Percentiles rank a stretch among this genome's conserved stretches.
Conservation (phyloP, 225 moss, liverwort and hornwort species). For the Physcomitrellopsis africana region DNA sequence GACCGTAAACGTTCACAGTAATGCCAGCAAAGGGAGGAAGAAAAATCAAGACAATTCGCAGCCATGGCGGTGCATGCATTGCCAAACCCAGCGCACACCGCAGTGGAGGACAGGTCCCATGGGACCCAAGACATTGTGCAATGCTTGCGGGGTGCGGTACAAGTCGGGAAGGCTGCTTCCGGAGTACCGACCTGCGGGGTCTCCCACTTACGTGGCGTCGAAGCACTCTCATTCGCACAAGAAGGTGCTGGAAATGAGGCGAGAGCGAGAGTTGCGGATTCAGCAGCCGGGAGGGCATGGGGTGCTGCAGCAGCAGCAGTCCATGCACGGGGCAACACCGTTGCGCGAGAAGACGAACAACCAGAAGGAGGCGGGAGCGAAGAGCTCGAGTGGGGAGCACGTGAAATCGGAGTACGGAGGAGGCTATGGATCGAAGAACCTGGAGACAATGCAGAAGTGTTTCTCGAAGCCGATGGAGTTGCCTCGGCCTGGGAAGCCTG, state of each 20-base stretch:
- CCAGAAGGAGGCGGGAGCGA: slow-evolving; percentile 6
- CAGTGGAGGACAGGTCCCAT: slow-evolving; percentile 95
- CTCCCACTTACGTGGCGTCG: slow-evolving; percentile 73
- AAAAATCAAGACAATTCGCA: slow-evolving; percentile 67
- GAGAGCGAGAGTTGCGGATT: slow-evolving; percentile 67
- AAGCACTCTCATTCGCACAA: slow-evolving; percentile 96
- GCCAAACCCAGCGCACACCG: slow-evolving; percentile 85
- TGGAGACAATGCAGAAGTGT: slow-evolving; percentile 19
- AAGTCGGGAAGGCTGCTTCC: slow-evolving; percentile 86
- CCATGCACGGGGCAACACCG: slow-evolving; percentile 11
- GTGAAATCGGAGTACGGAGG: slow-evolving; percentile 13
- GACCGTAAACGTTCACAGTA: slow-evolving; percentile 24
- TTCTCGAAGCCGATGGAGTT: slow-evolving; percentile 26
- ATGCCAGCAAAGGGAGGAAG: slow-evolving; percentile 50
- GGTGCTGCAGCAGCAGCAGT: slow-evolving; percentile 9
- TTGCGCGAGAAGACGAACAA: slow-evolving; percentile 25
- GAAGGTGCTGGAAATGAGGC: slow-evolving; percentile 90
- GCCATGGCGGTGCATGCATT: slow-evolving; percentile 88
- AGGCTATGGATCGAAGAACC: neutral
- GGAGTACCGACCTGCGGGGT: slow-evolving; percentile 87
- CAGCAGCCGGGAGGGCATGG: slow-evolving; percentile 36
- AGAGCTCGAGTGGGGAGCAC: slow-evolving; percentile 1
- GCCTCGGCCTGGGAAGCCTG: neutral
- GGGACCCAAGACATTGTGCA: slow-evolving; percentile 93
- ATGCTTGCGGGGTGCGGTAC: slow-evolving; percentile 91